Conservation (phyloP, 2,329 filamentous ascomycete species). For the Cladophialophora exuberans region DNA sequence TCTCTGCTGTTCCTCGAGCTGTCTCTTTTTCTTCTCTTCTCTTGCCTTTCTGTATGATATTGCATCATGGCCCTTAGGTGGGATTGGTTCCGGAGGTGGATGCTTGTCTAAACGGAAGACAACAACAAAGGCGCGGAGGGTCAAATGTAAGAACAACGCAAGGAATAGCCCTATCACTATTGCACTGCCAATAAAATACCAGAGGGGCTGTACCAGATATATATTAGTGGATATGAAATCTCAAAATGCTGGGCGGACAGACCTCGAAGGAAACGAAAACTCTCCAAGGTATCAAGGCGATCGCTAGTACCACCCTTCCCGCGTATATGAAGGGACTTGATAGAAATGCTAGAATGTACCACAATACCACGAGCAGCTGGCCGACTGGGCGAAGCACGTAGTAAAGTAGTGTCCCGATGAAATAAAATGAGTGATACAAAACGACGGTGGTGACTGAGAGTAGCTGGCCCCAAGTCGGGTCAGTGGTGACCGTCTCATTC, state of each 20-base stretch:
- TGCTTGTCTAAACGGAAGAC: conserved; percentile 39
- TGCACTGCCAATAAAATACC: conserved; percentile 66
- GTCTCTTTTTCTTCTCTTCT: conserved; percentile 30
- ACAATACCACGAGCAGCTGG: conserved; percentile 40
- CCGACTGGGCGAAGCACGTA: conserved; percentile 45
- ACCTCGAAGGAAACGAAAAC: conserved; percentile 62
- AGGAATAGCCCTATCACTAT: conserved; percentile 67
- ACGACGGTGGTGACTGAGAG: conserved; percentile 26
- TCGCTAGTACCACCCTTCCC: conserved; percentile 44
- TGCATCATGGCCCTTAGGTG: conserved; percentile 31
- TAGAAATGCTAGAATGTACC: conserved; percentile 44
- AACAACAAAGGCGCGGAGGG: conserved; percentile 59
- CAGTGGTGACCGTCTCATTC: conserved; percentile 14
- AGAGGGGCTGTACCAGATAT: conserved; percentile 42
- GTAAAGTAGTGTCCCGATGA: conserved; percentile 37
- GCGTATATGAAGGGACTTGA: conserved; percentile 55
- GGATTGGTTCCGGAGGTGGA: conserved; percentile 19
- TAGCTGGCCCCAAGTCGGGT: conserved; percentile 21
- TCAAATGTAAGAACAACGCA: conserved; percentile 63
- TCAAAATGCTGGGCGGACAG: conserved; percentile 24
- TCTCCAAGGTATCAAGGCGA: conserved; percentile 53
- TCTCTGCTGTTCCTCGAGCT: conserved; percentile 27
- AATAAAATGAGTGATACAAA: background rate
- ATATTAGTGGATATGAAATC: conserved; percentile 6
- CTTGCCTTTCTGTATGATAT: conserved; percentile 34